phyloP scores from a whole-genome alignment of 1,284 basidiomycete genomes.

The Cerrena zonata region DNA sequence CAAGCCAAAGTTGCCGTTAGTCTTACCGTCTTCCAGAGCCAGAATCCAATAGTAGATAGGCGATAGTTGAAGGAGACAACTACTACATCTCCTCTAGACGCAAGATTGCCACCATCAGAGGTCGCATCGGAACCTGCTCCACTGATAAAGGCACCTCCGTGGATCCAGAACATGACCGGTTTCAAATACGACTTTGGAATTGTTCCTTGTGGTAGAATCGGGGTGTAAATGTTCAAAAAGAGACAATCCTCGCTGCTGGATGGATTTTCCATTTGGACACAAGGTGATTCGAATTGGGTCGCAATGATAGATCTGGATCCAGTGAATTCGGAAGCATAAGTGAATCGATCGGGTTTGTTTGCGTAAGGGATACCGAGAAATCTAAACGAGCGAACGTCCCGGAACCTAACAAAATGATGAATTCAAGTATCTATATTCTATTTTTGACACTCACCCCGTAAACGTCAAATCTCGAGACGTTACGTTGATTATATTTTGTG shows the following conservation, averaged over 20 bases:
- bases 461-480: constrained; percentile 20
- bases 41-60: constrained; percentile 38
- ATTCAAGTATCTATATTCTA: background rate
- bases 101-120: constrained; percentile 30
- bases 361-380: constrained; percentile 36
- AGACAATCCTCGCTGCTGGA: constrained; percentile 35
- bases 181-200: constrained; percentile 24
- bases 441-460: constrained; percentile 20
- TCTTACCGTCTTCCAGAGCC: constrained; percentile 30
- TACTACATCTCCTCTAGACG: constrained; percentile 40
- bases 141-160: constrained; percentile 44
- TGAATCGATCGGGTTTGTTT: constrained; percentile 27
- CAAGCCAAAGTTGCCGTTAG: constrained; percentile 38
- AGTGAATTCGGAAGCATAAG: constrained; percentile 27
- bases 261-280: constrained; percentile 23
- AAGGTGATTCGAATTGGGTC: constrained; percentile 26
- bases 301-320: constrained; percentile 26
- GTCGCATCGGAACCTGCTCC: constrained; percentile 24
- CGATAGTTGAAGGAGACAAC: constrained; percentile 45
- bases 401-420: constrained; percentile 20
- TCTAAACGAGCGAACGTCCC: constrained; percentile 30
- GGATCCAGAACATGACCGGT: constrained; percentile 41
- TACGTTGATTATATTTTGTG: constrained; percentile 19
- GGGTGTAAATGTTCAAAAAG: constrained; percentile 41
- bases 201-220: constrained; percentile 26